Percentiles rank a stretch among this genome's conserved stretches.
These are phyloP conservation scores for Veloporphyrellus conicus DNA, from an alignment of 1,284 basidiomycete species.

Conservation along the genomic window DNA sequence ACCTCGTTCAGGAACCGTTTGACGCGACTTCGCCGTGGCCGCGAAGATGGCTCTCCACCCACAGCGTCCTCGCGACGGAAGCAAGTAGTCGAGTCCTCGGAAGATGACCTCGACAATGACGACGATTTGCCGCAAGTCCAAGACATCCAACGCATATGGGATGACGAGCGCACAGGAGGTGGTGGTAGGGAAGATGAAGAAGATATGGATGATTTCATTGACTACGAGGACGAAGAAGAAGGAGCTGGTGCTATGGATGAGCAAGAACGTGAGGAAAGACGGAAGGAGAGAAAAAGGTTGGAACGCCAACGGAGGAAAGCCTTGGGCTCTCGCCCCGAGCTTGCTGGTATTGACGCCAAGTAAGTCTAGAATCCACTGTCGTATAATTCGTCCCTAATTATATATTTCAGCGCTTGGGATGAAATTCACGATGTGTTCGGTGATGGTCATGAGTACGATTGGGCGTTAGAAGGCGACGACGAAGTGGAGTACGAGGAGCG, in stretches of 20 bases:
- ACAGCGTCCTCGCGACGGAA: constrained; percentile 58
- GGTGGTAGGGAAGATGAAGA: constrained; percentile 66
- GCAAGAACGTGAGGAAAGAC: constrained; percentile 67
- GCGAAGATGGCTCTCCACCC: constrained; percentile 65
- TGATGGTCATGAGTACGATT: constrained; percentile 94
- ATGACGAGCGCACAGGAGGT: constrained; percentile 65
- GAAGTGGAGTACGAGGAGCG: constrained; percentile 55
- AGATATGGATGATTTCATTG: constrained; percentile 86
- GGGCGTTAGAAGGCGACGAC: constrained; percentile 83
- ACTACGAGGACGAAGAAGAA: constrained; percentile 85
- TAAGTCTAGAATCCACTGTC: constrained; percentile 40
- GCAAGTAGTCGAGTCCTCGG: constrained; percentile 60
- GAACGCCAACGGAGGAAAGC: constrained; percentile 63
- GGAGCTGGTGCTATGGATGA: constrained; percentile 66
- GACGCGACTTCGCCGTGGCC: constrained; percentile 69
- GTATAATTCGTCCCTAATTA: constrained; percentile 18
- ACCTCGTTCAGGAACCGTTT: constrained; percentile 62
- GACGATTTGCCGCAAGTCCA: constrained; percentile 52
- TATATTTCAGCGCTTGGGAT: constrained; percentile 77
- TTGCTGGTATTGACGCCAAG: constrained; percentile 85
- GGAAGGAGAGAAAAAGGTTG: constrained; percentile 60
- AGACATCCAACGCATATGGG: constrained; percentile 81
- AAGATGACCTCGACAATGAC: constrained; percentile 67
- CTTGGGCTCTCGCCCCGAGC: constrained; percentile 65
- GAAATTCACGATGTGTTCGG: constrained; percentile 98